Percentiles rank a stretch among this genome's conserved stretches.
phyloP scores from a whole-genome alignment of 345 rosid species.

The Lepidium aucheri region DNA sequence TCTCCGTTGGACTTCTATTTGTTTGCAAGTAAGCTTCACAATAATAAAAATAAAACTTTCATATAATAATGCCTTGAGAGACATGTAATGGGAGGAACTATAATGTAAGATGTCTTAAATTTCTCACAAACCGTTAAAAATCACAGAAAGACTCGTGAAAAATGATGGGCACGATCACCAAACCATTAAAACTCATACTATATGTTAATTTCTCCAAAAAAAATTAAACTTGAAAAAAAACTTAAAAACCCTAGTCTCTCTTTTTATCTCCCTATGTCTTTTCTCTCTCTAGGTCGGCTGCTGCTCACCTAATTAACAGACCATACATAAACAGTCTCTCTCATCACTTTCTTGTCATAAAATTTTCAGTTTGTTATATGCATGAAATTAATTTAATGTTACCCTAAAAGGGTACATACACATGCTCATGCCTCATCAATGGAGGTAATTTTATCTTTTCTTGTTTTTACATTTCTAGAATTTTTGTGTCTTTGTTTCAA shows the following conservation, averaged over 20 bases:
- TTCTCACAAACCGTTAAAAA: constrained; percentile 51
- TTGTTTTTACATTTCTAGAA: constrained; percentile 22
- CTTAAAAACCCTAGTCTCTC: constrained; percentile 19
- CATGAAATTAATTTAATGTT: constrained; percentile 27
- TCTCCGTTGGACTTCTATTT: not conserved
- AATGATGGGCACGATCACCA: constrained; percentile 31
- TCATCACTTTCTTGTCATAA: constrained; percentile 24
- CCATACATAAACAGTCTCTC: constrained; percentile 27
- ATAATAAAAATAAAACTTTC: not conserved
- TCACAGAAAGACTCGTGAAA: constrained; percentile 43
- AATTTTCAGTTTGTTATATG: not conserved
- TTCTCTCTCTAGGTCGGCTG: constrained; percentile 64
- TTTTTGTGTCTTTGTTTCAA: constrained; percentile 21
- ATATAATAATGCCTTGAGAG: constrained; percentile 2
- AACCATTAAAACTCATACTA: constrained; percentile 3
- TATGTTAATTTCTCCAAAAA: not conserved
- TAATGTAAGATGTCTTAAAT: constrained; percentile 4
- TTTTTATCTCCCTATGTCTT: no score
- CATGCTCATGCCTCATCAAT: constrained; percentile 31
- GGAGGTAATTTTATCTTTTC: constrained; percentile 24
- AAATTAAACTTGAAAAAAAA: not conserved
- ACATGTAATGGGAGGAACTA: not conserved
- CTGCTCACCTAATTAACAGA: constrained; percentile 26
- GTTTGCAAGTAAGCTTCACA: not conserved
- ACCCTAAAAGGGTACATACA: constrained; percentile 30